Evolutionary conservation across 2,329 filamentous ascomycete species (phyloP), one percentile per base, ranked within the genome.

Genomic region (Aspergillus unguis): DNA sequence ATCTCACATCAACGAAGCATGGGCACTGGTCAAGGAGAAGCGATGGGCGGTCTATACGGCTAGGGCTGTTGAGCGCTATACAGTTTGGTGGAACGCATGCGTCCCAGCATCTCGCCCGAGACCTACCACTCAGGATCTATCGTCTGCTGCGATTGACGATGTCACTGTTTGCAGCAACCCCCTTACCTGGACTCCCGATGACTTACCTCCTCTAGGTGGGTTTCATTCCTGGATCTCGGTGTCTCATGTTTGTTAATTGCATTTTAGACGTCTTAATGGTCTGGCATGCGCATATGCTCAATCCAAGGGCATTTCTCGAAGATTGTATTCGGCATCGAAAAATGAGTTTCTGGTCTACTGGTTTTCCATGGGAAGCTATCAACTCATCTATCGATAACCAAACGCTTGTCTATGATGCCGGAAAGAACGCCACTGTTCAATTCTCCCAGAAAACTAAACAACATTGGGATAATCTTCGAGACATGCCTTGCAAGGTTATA

Each of bases 201-300:
- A 72, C 50, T 62, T 87, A 37, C 84, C 83, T 2, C 85, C 85
- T 1, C 67, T 86, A 44, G 84, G 83, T 85, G 67, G 65, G 76
- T 64, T 3, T 28, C 23, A 48, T 55, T 35, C 53, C 54, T 43
- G 4, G 5, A 23, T 5, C 26, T 31, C 25, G 25, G 28, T 23
- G 1, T 28, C 10, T n/a, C 23, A 3, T 8, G 37, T 8, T 42
- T 47, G 54, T 44, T 32, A 9, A 55, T 26, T 9, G 31, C 29
- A 9, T 55, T 27, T 68, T 43, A 77, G 88, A 92, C 70, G 82
- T 92, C 0, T 70, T 91, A 23, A 88, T 92, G 85, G 84, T 92
- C 0, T 88, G 86, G 85, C 88, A 92, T 67, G 75, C 86, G 0
- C 88, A 89, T 63, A 86, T 89, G 82, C 80, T 92, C 3, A 92